Percentiles rank a stretch among this genome's conserved stretches.
Conservation (phyloP, 2,329 filamentous ascomycete genomes). For the Xylariaceae sp. region DNA sequence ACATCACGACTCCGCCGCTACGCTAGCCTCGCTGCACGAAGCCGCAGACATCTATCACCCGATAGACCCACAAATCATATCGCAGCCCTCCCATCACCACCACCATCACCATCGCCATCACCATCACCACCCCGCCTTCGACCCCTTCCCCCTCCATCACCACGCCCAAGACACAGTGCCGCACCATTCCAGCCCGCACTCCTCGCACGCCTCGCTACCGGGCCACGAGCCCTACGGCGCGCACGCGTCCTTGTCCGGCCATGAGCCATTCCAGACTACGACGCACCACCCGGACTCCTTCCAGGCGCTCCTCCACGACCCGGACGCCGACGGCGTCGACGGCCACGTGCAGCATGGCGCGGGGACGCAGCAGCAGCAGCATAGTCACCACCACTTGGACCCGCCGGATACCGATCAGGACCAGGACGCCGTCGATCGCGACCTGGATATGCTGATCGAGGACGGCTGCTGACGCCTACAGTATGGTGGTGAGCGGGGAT, state of each 20-base stretch:
- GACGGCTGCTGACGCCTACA: slow-evolving; percentile 18
- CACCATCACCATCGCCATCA: slow-evolving; percentile 33
- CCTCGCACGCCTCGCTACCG: slow-evolving; percentile 19
- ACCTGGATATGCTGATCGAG: slow-evolving; percentile 38
- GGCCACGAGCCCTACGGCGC: slow-evolving; percentile 27
- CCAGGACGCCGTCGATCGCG: slow-evolving; percentile 31
- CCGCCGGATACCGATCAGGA: not conserved
- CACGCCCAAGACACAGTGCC: slow-evolving; percentile 28
- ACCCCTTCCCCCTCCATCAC: slow-evolving; percentile 39
- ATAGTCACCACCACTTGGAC: slow-evolving; percentile 7
- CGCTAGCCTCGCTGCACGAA: slow-evolving; percentile 34
- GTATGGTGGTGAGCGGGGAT: too few relatives aligned
- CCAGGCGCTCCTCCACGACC: slow-evolving; percentile 56
- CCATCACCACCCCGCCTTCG: slow-evolving; percentile 22
- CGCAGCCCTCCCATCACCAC: slow-evolving; percentile 38
- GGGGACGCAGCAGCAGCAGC: slow-evolving; percentile 5
- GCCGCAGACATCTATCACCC: slow-evolving; percentile 51
- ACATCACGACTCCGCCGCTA: slow-evolving; percentile 28
- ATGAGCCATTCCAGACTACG: slow-evolving; percentile 22
- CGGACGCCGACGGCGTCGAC: slow-evolving; percentile 40
- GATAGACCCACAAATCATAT: slow-evolving; percentile 64
- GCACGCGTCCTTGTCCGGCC: slow-evolving; percentile 12
- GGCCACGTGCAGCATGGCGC: slow-evolving; percentile 1
- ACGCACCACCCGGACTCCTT: slow-evolving; percentile 47
- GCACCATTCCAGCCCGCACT: slow-evolving; percentile 18